Evolutionary conservation across 441 rosid species (phyloP).

Genomic region (Aleurites moluccanus): DNA sequence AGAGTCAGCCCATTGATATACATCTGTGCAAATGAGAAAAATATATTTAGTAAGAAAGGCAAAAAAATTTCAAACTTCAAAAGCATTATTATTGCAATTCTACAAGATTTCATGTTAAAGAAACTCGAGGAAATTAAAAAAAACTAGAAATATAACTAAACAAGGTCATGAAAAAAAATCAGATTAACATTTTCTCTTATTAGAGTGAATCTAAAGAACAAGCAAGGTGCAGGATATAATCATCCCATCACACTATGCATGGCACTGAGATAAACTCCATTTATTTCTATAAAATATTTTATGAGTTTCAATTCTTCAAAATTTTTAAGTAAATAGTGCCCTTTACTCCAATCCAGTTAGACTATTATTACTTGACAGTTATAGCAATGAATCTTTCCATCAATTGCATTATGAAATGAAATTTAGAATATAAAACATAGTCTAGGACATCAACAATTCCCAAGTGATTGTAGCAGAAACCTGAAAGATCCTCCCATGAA

Average conservation of each 20-base stretch:
- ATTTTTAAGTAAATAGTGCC: neutral
- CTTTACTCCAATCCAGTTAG: neutral
- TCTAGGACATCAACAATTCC: neutral
- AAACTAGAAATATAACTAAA: neutral
- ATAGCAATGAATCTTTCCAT: neutral
- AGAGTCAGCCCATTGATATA: conserved; percentile 82
- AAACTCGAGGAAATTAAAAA: neutral
- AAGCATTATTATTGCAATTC: neutral
- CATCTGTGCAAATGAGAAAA: conserved; percentile 50
- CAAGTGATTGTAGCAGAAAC: conserved; percentile 34
- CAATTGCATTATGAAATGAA: conserved; percentile 3
- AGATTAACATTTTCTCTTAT: neutral
- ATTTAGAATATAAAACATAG: conserved; percentile 2
- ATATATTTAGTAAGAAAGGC: neutral
- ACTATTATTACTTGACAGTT: neutral
- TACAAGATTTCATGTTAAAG: neutral
- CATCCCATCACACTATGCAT: neutral
- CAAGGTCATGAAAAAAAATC: neutral
- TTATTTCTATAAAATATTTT: neutral
- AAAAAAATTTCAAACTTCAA: conserved; percentile 5
- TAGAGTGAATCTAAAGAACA: neutral
- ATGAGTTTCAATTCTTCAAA: neutral
- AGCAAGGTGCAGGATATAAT: neutral
- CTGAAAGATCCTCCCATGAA: conserved; percentile 90
- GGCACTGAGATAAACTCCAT: neutral